Evolutionary conservation across 2,329 filamentous ascomycete species (phyloP).

Genomic region (Pseudocercospora ulei): DNA sequence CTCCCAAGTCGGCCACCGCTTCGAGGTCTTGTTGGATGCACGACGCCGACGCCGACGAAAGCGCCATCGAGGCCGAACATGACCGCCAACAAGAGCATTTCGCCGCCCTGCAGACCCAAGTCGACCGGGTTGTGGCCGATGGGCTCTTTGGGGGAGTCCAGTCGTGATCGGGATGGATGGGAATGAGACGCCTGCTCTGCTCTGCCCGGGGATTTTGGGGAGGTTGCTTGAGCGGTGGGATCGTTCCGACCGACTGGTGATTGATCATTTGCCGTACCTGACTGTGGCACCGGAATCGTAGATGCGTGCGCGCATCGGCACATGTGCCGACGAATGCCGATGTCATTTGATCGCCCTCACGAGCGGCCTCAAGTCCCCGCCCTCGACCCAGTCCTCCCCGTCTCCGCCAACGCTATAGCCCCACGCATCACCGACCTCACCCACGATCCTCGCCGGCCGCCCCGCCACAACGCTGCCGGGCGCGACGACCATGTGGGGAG

Average conservation of each 20-base stretch:
- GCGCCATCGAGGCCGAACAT: slow-evolving; percentile 12
- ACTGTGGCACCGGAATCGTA: no score
- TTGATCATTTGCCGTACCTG: no score
- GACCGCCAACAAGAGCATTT: slow-evolving; percentile 11
- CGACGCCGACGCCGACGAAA: slow-evolving; percentile 13
- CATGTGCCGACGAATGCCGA: no score
- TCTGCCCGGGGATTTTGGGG: slow-evolving; percentile 19
- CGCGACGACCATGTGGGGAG: slow-evolving; percentile 81
- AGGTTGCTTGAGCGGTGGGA: slow-evolving; percentile 3
- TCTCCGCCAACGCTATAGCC: slow-evolving; percentile 37
- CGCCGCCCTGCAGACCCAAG: slow-evolving; percentile 12
- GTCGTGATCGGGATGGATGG: no score
- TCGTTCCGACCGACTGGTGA: not conserved
- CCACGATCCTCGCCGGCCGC: slow-evolving; percentile 66
- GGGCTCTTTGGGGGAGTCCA: no score
- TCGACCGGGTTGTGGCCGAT: slow-evolving; percentile 12
- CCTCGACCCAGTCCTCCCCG: slow-evolving; percentile 43
- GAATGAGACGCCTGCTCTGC: slow-evolving; percentile 19
- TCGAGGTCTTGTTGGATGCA: slow-evolving; percentile 31
- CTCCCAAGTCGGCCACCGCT: slow-evolving; percentile 21
- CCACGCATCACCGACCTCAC: slow-evolving; percentile 65
- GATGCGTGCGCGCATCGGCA: not conserved
- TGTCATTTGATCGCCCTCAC: slow-evolving; percentile 41
- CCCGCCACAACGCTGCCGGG: slow-evolving; percentile 88
- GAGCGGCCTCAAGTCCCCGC: slow-evolving; percentile 43